Conservation (phyloP, 2,329 filamentous ascomycete species). For the Pestalotiopsis sp. region DNA sequence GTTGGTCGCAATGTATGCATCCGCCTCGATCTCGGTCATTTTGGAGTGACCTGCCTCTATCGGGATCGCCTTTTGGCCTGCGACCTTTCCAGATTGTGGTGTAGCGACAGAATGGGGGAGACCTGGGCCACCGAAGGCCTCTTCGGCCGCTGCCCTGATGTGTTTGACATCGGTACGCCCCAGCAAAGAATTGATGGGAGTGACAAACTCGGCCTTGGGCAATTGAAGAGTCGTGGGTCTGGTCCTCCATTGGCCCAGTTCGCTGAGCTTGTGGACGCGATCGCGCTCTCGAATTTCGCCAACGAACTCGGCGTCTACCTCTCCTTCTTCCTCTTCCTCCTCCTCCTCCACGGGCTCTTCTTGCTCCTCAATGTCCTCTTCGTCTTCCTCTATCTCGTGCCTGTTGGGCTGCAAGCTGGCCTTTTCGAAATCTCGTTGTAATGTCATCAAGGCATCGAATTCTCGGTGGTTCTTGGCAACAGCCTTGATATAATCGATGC, state of each 20-base stretch:
- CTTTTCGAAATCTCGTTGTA: conserved; percentile 60
- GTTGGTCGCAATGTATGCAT: conserved; percentile 70
- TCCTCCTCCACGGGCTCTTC: conserved; percentile 31
- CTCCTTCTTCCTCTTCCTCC: conserved; percentile 38
- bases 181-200: conserved; percentile 72
- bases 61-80: conserved; percentile 65
- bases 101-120: conserved; percentile 79
- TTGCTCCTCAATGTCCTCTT: conserved; percentile 36
- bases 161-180: conserved; percentile 73
- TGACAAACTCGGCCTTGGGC: conserved; percentile 69
- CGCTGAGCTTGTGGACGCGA: conserved; percentile 75
- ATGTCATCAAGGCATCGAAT: conserved; percentile 56
- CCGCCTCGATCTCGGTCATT: conserved; percentile 77
- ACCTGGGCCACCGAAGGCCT: conserved; percentile 74
- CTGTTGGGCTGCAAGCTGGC: conserved; percentile 36
- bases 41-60: conserved; percentile 65
- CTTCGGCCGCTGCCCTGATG: conserved; percentile 71
- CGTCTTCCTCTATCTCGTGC: conserved; percentile 34
- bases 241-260: conserved; percentile 74
- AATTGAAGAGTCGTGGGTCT: conserved; percentile 75
- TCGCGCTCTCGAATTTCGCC: conserved; percentile 35
- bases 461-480: conserved; percentile 58
- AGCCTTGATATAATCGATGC: conserved; percentile 47
- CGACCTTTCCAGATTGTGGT: conserved; percentile 55
- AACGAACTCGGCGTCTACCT: conserved; percentile 31